Evolutionary conservation across 1,284 basidiomycete genomes (phyloP).

Genomic region (Ustilago sp.): DNA sequence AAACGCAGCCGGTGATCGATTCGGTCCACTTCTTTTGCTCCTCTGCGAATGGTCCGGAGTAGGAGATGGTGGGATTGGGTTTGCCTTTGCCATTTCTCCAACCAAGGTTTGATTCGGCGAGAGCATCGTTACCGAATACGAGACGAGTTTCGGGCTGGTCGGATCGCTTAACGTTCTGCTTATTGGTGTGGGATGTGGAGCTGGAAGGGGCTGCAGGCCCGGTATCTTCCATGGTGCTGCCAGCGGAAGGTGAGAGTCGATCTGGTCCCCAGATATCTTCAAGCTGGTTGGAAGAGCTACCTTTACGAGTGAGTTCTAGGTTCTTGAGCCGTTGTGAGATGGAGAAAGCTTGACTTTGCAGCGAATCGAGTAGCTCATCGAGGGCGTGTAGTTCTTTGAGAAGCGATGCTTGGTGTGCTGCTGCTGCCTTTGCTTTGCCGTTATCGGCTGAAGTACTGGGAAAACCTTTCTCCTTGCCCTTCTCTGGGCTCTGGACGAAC

Average conservation of each 20-base stretch:
- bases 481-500: constrained; percentile 16
- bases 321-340: constrained; percentile 40
- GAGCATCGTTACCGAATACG: constrained; percentile 28
- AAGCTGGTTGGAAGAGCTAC: neutral
- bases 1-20: constrained; percentile 38
- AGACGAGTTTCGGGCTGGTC: constrained; percentile 27
- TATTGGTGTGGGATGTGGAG: constrained; percentile 2
- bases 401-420: constrained; percentile 17
- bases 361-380: constrained; percentile 30
- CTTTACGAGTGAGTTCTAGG: constrained; percentile 9
- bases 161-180: constrained; percentile 17
- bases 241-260: constrained; percentile 31
- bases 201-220: constrained; percentile 20
- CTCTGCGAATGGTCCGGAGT: constrained; percentile 33
- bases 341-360: constrained; percentile 36
- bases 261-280: constrained; percentile 38
- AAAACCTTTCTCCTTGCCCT: constrained; percentile 21
- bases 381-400: constrained; percentile 37
- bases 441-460: neutral
- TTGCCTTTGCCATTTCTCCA: constrained; percentile 40
- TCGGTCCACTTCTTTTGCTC: constrained; percentile 29
- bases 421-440: neutral
- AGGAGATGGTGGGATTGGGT: constrained; percentile 3
- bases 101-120: constrained; percentile 22
- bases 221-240: neutral